Conservation (phyloP, 129 eudicot genomes). For the Saposhnikovia divaricata region DNA sequence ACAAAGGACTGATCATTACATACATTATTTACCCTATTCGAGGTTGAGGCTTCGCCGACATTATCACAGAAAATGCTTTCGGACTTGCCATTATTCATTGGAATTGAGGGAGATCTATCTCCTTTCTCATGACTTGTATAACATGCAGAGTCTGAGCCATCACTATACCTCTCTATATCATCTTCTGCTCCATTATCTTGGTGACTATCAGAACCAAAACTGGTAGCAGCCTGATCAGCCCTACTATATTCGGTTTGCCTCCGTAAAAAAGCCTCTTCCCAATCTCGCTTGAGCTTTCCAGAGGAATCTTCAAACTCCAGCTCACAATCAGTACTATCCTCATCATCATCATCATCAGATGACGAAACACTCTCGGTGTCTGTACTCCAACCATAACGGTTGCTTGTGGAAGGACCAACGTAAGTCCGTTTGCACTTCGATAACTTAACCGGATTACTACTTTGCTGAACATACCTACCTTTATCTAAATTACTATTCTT, state of each 20-base stretch:
- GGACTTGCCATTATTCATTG: not conserved
- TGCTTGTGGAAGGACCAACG: conserved; percentile 32
- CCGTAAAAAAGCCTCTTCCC: conserved; percentile 77
- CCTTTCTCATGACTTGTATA: not conserved
- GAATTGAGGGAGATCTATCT: not conserved
- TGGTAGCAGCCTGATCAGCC: conserved; percentile 11
- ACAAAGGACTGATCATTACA: not conserved
- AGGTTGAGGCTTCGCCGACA: not conserved
- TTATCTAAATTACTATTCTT: conserved; percentile 11
- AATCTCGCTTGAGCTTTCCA: conserved; percentile 50
- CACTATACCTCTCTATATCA: not conserved
- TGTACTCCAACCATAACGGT: conserved; percentile 28
- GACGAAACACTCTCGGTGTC: conserved; percentile 41
- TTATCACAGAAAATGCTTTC: not conserved
- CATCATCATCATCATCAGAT: conserved; percentile 27
- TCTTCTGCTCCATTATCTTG: conserved; percentile 3
- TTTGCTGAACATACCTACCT: conserved; percentile 18
- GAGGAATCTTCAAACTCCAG: conserved; percentile 48
- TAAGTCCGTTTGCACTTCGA: conserved; percentile 67
- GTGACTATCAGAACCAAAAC: conserved; percentile 3
- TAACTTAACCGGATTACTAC: conserved; percentile 45
- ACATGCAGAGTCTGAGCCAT: not conserved
- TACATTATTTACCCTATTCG: not conserved
- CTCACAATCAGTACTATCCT: conserved; percentile 38
- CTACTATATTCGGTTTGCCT: conserved; percentile 33